phyloP scores from a whole-genome alignment of 768 basidiomycete genomes.

The Termitomyces sp. region DNA sequence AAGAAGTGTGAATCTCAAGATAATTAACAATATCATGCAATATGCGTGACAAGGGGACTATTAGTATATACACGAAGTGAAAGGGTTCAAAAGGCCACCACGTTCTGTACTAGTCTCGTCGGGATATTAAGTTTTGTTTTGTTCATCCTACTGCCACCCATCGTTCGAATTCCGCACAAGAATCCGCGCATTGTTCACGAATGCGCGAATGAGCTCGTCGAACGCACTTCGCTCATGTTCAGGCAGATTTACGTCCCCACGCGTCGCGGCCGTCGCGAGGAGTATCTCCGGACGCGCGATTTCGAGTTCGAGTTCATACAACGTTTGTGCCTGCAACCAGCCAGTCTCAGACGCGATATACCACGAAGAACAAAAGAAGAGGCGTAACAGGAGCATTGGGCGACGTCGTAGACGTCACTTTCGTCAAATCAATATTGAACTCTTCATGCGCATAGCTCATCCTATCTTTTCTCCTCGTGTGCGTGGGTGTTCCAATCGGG shows the following conservation, averaged over 20 bases:
- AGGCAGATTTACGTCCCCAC: slow-evolving; percentile 53
- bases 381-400: slow-evolving; percentile 47
- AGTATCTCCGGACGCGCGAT: slow-evolving; percentile 69
- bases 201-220: slow-evolving; percentile 88
- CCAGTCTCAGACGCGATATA: slow-evolving; percentile 4
- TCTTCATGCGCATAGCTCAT: slow-evolving; percentile 93
- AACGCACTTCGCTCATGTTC: slow-evolving; percentile 74
- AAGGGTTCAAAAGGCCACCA: not conserved
- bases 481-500: slow-evolving; percentile 58
- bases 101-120: slow-evolving; percentile 3
- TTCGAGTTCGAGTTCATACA: slow-evolving; percentile 93
- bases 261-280: slow-evolving; percentile 65
- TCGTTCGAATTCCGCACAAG: slow-evolving; percentile 72
- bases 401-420: slow-evolving; percentile 63
- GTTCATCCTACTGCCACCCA: slow-evolving; percentile 36
- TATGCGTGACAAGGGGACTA: too few relatives aligned
- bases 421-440: slow-evolving; percentile 90
- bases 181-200: slow-evolving; percentile 92
- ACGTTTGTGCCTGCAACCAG: slow-evolving; percentile 47
- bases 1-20: too few relatives aligned
- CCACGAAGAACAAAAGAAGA: slow-evolving; percentile 1
- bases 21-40: too few relatives aligned
- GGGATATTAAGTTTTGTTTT: not conserved
- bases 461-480: slow-evolving; percentile 80
- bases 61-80: too few relatives aligned